Percentiles rank a stretch among this genome's conserved stretches.
phyloP scores from a whole-genome alignment of 306 rosid genomes.

The Neltuma alba region DNA sequence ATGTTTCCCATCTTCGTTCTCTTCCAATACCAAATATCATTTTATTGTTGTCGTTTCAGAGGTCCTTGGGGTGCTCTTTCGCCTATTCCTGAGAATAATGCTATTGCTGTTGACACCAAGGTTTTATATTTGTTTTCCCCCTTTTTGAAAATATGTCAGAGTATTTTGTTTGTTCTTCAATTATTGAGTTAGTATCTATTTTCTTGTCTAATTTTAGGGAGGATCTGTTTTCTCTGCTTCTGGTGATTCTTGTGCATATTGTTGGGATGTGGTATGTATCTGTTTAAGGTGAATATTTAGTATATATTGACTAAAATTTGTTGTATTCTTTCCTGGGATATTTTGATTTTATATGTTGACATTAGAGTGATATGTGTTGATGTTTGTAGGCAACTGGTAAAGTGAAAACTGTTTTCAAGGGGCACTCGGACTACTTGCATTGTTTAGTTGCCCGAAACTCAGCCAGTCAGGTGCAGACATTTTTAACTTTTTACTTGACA shows the following conservation, averaged over 20 bases:
- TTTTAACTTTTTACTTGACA: constrained; percentile 21
- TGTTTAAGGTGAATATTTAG: constrained; percentile 50
- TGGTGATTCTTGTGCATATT: constrained; percentile 93
- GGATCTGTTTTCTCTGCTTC: constrained; percentile 88
- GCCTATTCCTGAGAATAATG: constrained; percentile 95
- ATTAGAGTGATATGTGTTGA: constrained; percentile 31
- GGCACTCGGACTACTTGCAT: constrained; percentile 89
- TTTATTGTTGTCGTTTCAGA: constrained; percentile 52
- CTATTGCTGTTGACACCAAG: constrained; percentile 75
- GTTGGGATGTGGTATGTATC: constrained; percentile 98
- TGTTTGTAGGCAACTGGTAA: constrained; percentile 71
- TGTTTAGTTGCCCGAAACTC: constrained; percentile 83
- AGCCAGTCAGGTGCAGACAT: constrained; percentile 67
- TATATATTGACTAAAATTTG: neutral
- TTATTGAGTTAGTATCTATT: constrained; percentile 18
- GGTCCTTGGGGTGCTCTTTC: constrained; percentile 99
- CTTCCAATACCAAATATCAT: constrained; percentile 20
- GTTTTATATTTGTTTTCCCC: constrained; percentile 31
- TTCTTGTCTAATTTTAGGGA: constrained; percentile 51
- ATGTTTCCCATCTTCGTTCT: neutral
- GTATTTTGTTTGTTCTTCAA: constrained; percentile 25
- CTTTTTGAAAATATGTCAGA: neutral
- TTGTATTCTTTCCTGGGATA: constrained; percentile 2
- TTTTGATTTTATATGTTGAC: constrained; percentile 24
- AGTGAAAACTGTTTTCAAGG: constrained; percentile 77